These are phyloP conservation scores for Vanilla planifolia DNA, from an alignment of 106 monocot species.

Conservation along the genomic window DNA sequence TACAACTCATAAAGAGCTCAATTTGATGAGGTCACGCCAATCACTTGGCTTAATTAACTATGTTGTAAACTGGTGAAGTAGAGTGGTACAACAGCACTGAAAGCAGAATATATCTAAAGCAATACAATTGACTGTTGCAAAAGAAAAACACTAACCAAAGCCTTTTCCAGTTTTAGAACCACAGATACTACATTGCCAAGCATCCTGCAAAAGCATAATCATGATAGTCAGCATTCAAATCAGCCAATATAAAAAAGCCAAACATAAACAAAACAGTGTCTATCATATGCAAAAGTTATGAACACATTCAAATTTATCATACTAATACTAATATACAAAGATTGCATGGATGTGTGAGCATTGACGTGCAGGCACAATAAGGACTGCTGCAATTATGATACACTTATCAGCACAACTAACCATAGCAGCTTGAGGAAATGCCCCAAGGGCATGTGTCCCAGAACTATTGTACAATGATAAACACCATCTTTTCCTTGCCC, in stretches of 20 bases:
- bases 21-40: no score
- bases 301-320: not conserved
- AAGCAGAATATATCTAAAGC: not conserved
- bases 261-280: not conserved
- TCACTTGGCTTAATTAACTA: no score
- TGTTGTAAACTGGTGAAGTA: no score
- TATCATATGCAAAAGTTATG: not conserved
- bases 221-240: not conserved
- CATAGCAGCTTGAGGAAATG: constrained; percentile 62
- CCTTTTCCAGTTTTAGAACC: constrained; percentile 55
- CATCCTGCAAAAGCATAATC: constrained; percentile 24
- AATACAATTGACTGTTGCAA: not conserved
- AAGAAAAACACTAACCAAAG: constrained; percentile 42
- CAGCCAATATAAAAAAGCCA: not conserved
- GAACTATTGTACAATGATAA: constrained; percentile 65
- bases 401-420: constrained; percentile 31
- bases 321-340: no score
- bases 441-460: constrained; percentile 54
- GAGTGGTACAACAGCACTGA: no score
- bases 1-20: no score
- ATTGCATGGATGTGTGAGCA: not conserved
- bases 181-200: constrained; percentile 56
- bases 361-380: not conserved
- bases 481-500: constrained; percentile 86
- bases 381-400: not conserved